These are phyloP conservation scores for Marasmius fiardii DNA, from an alignment of 1,284 basidiomycete genomes.

Conservation along the genomic window DNA sequence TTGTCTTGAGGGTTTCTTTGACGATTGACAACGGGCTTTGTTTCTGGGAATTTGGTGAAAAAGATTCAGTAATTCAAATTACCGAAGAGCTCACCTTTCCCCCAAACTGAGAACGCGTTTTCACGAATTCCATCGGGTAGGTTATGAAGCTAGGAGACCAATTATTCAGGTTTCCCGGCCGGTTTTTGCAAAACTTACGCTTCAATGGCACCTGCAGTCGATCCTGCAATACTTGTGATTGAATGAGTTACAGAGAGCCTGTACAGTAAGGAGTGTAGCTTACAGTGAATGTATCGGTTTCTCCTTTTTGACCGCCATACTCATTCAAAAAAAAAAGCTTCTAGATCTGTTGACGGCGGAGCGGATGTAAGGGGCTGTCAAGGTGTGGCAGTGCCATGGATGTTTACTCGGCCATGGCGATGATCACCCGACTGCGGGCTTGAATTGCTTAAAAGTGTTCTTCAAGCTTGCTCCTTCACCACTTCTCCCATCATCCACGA, in stretches of 20 bases:
- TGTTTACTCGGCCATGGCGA: background rate
- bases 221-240: constrained; percentile 66
- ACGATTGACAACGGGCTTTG: constrained; percentile 70
- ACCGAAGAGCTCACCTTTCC: constrained; percentile 53
- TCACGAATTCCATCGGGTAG: constrained; percentile 94
- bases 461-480: background rate
- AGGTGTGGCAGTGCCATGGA: too few relatives aligned
- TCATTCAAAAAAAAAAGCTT: background rate
- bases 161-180: background rate
- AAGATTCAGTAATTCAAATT: background rate
- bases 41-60: constrained; percentile 36
- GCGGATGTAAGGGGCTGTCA: too few relatives aligned
- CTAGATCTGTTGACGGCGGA: too few relatives aligned
- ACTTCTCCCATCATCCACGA: background rate
- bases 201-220: constrained; percentile 93
- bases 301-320: constrained; percentile 58
- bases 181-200: constrained; percentile 45
- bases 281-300: constrained; percentile 76
- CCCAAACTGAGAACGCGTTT: constrained; percentile 80
- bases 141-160: constrained; percentile 60
- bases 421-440: background rate
- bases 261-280: constrained; percentile 10
- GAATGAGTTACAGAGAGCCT: background rate
- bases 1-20: constrained; percentile 63
- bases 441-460: too few relatives aligned